Conservation (phyloP, 148 eudicot species). For the Drosera capensis region DNA sequence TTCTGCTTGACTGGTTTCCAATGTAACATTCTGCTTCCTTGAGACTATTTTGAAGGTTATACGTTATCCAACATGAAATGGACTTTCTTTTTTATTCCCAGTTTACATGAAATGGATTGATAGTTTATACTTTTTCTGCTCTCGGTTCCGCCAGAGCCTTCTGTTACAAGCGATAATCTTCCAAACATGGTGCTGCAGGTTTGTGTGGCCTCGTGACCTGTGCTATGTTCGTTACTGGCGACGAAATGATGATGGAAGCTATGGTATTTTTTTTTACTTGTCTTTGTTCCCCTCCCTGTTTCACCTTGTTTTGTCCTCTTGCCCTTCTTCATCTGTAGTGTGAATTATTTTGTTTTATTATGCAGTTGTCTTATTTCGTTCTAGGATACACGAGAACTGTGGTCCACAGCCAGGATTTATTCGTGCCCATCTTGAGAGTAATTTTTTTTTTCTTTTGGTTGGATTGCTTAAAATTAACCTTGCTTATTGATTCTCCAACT, state of each 20-base stretch:
- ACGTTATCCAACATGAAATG: too few relatives aligned
- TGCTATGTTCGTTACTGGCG: constrained; percentile 99
- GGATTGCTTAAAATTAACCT: background rate
- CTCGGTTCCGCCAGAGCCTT: too few relatives aligned
- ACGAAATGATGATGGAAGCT: constrained; percentile 98
- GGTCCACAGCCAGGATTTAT: constrained; percentile 96
- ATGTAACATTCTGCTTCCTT: constrained; percentile 35
- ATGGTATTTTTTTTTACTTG: constrained; percentile 33
- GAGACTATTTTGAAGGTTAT: background rate
- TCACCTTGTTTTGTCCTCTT: constrained; percentile 7
- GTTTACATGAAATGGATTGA: too few relatives aligned
- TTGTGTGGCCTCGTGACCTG: constrained; percentile 98
- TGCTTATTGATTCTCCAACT: constrained; percentile 1
- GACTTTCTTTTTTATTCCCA: too few relatives aligned
- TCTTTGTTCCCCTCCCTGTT: constrained; percentile 4
- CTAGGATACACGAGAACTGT: constrained; percentile 93
- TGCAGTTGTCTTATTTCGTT: constrained; percentile 94
- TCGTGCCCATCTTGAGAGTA: constrained; percentile 97
- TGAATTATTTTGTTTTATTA: too few relatives aligned
- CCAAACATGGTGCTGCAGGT: constrained; percentile 25
- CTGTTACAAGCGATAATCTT: background rate
- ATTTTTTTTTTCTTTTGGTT: constrained; percentile 13
- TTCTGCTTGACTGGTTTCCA: constrained; percentile 93
- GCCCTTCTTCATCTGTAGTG: too few relatives aligned
- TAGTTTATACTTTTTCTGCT: too few relatives aligned